phyloP scores from a whole-genome alignment of 805 yeast genomes.

The Candida broadrunensis region DNA sequence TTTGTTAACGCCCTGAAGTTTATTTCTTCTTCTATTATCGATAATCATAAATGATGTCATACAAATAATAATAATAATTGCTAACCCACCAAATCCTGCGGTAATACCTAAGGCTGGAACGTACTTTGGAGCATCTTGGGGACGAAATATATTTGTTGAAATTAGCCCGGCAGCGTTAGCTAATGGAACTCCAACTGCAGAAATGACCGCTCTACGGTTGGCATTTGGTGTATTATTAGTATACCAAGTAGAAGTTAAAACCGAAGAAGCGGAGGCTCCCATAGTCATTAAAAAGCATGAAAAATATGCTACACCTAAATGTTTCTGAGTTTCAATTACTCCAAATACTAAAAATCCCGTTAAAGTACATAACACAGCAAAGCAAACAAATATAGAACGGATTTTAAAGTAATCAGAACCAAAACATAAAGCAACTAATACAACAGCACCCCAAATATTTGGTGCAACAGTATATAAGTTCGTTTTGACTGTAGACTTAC shows the following conservation, averaged over 20 bases:
- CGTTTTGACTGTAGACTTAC: conserved; percentile 39
- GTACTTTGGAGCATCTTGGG: conserved; percentile 30
- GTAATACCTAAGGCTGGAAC: conserved; percentile 28
- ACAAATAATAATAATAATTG: conserved; percentile 19
- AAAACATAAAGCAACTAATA: conserved; percentile 36
- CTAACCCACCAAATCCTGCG: conserved; percentile 29
- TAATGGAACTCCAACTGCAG: conserved; percentile 42
- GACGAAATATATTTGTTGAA: conserved; percentile 28
- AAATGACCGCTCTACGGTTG: conserved; percentile 43
- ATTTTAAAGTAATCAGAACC: conserved; percentile 37
- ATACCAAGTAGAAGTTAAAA: conserved; percentile 49
- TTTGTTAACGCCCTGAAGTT: conserved; percentile 33
- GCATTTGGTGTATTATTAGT: conserved; percentile 47
- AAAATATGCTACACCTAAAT: conserved; percentile 41
- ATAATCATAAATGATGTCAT: conserved; percentile 34
- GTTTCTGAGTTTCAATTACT: conserved; percentile 35
- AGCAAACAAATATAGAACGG: conserved; percentile 36
- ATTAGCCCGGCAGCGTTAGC: conserved; percentile 32
- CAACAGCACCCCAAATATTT: conserved; percentile 45
- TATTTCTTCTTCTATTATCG: conserved; percentile 43
- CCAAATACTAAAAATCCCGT: conserved; percentile 48
- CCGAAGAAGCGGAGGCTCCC: conserved; percentile 48
- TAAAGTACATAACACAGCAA: conserved; percentile 37
- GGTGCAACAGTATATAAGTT: conserved; percentile 48
- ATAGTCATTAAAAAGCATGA: conserved; percentile 47